These are phyloP conservation scores for Phylloporus scabripes DNA, from an alignment of 768 basidiomycete genomes.

Conservation along the genomic window DNA sequence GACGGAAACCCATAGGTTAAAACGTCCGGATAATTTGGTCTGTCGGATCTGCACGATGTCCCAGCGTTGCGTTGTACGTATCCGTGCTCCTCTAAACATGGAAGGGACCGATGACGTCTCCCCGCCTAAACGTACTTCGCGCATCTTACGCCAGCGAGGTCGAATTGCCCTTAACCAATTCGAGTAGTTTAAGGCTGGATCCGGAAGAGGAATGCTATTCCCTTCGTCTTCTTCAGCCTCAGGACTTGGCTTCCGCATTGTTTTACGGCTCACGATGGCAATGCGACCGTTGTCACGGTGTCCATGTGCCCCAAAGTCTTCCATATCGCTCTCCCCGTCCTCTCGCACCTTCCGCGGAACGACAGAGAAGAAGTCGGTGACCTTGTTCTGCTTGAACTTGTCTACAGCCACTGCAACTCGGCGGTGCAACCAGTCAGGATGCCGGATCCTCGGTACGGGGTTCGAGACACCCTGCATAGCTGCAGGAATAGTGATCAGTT, in stretches of 20 bases:
- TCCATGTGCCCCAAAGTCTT: conserved; percentile 43
- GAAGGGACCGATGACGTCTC: conserved; percentile 49
- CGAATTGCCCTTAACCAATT: conserved; percentile 76
- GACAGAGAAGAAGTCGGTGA: conserved; percentile 83
- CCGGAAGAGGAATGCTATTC: conserved; percentile 44
- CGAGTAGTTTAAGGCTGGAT: conserved; percentile 60
- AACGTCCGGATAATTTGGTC: conserved; percentile 73
- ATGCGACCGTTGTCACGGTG: conserved; percentile 36
- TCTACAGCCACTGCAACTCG: conserved; percentile 86
- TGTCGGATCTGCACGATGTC: conserved; percentile 88
- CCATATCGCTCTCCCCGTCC: conserved; percentile 45
- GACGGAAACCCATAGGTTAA: conserved; percentile 81
- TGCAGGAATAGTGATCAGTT: conserved; percentile 97
- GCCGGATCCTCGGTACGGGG: conserved; percentile 90
- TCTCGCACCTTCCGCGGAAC: conserved; percentile 10
- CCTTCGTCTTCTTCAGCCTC: conserved; percentile 33
- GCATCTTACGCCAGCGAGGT: conserved; percentile 66
- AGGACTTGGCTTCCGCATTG: conserved; percentile 37
- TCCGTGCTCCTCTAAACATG: conserved; percentile 64
- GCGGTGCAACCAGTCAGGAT: conserved; percentile 96
- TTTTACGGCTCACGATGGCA: conserved; percentile 50
- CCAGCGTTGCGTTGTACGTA: conserved; percentile 69
- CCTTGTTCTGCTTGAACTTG: conserved; percentile 97
- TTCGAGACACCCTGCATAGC: conserved; percentile 97
- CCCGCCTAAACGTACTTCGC: conserved; percentile 42